Base-by-base conservation (phyloP, 345 rosid species). In the Dipteronia sinensis region DNA sequence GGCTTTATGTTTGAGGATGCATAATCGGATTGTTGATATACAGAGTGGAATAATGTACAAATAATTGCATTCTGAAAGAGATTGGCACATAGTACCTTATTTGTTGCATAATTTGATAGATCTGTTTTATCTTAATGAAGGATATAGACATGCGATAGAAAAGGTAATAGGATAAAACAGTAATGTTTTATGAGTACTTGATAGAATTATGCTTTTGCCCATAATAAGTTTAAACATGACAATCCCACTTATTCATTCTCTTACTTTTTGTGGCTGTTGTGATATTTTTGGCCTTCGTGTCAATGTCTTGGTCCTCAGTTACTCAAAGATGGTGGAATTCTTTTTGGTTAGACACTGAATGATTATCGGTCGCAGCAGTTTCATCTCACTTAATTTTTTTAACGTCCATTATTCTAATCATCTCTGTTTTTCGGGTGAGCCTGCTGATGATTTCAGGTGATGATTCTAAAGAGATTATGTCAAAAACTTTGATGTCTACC, bases 101-200 rank as follows among this genome's bases (percentile, higher is more conserved):
- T 38, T 64, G 42, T 74, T 74, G 61, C 46, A 27, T 11, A 55
- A 10, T 63, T 20, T 10, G 63, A 27, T 64, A 64, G 3, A n/a
- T 16, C 9, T 44, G 29, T 20, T 46, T 44, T 73, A 25, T 73
- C 23, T 61, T 17, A 61, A 42, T 42, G 1, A 73, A 62, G 40
- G 68, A 56, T 58, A 22, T 7, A n/a, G 67, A 20, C 40, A 73
- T 62, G 67, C 59, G 23, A 49, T 64, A 47, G 13, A 11, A 74
- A 29, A 47, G 17, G n/a, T 72, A 56, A 47, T 17, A 20, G 62
- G 62, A 25, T 46, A 31, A 59, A 46, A 12, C 7, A 27, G 70
- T 64, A 31, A 49, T n/a, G 11, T 74, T 59, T 22, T 6, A 29
- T 46, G 19, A 29, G 76, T 20, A 25, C 12, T 22, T 38, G 58